Conservation (phyloP, 768 basidiomycete species). For the Russula virescens region DNA sequence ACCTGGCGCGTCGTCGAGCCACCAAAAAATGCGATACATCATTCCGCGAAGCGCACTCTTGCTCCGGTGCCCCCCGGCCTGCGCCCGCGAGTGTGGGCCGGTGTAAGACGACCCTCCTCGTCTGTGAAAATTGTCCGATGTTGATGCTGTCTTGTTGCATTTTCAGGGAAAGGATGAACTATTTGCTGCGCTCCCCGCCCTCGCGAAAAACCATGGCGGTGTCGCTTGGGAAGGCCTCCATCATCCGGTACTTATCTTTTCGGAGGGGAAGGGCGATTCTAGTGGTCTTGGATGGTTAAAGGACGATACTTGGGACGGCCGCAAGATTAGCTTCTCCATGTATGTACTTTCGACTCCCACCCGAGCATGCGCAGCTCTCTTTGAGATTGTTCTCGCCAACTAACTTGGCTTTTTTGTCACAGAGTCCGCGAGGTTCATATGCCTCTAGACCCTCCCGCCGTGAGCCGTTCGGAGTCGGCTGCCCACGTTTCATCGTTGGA, state of each 20-base stretch:
- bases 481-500: not conserved
- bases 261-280: not conserved
- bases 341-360: not conserved
- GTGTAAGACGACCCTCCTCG: slow-evolving; percentile 1
- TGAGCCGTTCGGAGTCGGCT: too few species aligned
- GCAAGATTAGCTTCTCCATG: slow-evolving; percentile 19
- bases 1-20: slow-evolving; percentile 10
- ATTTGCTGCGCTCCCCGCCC: slow-evolving; percentile 11
- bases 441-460: not conserved
- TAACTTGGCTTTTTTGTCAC: not conserved
- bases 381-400: not conserved
- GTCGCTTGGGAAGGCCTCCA: slow-evolving; percentile 1
- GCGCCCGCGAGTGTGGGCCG: slow-evolving; percentile 18
- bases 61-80: not conserved
- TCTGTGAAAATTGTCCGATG: not conserved
- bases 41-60: not conserved
- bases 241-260: slow-evolving; percentile 10
- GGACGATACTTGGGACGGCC: slow-evolving; percentile 18
- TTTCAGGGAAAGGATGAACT: slow-evolving; percentile 14
- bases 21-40: not conserved
- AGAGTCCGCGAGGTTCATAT: slow-evolving; percentile 14
- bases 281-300: slow-evolving; percentile 16
- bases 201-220: slow-evolving; percentile 5
- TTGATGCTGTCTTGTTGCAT: not conserved
- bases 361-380: not conserved